phyloP scores from a whole-genome alignment of 108 stramenopile species.

The Pseudonitzschia pungens region DNA sequence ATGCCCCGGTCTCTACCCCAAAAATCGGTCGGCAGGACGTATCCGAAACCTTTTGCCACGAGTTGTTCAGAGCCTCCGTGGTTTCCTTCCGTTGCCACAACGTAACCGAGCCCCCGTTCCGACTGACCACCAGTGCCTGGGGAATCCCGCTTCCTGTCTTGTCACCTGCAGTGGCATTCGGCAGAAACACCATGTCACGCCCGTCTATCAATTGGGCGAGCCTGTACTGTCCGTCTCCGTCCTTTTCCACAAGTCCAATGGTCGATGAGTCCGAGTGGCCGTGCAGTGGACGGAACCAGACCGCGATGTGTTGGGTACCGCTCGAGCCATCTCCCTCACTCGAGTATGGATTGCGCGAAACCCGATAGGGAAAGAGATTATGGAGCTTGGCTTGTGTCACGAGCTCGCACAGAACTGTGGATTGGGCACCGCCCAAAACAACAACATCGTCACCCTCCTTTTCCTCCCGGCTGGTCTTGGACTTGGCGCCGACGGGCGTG shows the following conservation, averaged over 20 bases:
- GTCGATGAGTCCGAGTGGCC: slow-evolving; percentile 1
- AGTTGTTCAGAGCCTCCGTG: not conserved
- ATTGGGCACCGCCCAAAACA: slow-evolving; percentile 48
- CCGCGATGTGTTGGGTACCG: slow-evolving; percentile 14
- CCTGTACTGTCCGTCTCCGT: slow-evolving; percentile 10
- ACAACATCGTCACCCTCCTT: slow-evolving; percentile 24
- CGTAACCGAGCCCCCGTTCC: slow-evolving; percentile 43
- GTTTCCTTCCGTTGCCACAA: slow-evolving; percentile 21
- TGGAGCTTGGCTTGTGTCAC: slow-evolving; percentile 47
- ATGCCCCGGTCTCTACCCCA: slow-evolving; percentile 27
- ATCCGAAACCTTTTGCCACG: slow-evolving; percentile 20
- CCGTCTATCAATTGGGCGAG: slow-evolving; percentile 35
- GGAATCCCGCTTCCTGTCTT: slow-evolving; percentile 24
- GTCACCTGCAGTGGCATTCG: slow-evolving; percentile 30
- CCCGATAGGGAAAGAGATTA: slow-evolving; percentile 57
- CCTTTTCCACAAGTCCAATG: slow-evolving; percentile 30
- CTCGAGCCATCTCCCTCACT: not conserved
- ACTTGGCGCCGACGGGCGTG: slow-evolving; percentile 18
- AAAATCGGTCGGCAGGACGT: slow-evolving; percentile 49
- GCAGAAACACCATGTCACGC: slow-evolving; percentile 72
- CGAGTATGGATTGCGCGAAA: slow-evolving; percentile 39
- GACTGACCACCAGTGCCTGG: slow-evolving; percentile 57
- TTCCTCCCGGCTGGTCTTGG: not conserved
- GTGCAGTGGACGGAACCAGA: slow-evolving; percentile 17
- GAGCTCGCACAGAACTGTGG: slow-evolving; percentile 67